Conservation (phyloP, 768 basidiomycete species). For the Termitomyces sp. region DNA sequence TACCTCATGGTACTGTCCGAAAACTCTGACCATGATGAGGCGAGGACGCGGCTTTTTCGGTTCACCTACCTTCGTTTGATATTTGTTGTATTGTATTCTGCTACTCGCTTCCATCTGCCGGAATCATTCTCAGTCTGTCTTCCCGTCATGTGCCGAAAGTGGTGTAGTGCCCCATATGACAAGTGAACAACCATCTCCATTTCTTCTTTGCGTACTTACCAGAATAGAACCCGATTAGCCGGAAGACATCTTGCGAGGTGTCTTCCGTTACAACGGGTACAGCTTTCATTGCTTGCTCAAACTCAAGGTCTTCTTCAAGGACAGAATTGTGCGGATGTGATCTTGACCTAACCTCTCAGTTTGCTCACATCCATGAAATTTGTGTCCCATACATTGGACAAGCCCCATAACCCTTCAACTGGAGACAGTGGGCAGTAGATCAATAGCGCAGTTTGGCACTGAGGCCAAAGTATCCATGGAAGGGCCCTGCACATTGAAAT, state of each 20-base stretch:
- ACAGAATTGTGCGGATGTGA: constrained; percentile 88
- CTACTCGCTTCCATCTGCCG: not conserved
- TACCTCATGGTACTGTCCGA: not conserved
- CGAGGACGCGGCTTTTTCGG: not conserved
- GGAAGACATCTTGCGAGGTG: constrained; percentile 19
- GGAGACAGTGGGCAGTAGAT: no score
- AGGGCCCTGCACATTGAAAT: no score
- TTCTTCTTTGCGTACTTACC: not conserved
- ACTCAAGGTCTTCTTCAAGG: constrained; percentile 92
- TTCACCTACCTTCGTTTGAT: not conserved
- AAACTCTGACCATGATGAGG: not conserved
- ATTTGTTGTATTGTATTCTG: not conserved
- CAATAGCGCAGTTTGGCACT: no score
- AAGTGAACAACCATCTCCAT: not conserved
- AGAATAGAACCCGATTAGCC: not conserved
- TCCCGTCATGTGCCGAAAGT: not conserved
- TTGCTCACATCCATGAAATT: no score
- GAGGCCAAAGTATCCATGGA: no score
- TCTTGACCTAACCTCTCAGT: constrained; percentile 85
- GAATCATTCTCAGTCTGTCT: not conserved
- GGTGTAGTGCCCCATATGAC: not conserved
- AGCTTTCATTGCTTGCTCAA: constrained; percentile 83
- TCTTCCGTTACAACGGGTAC: constrained; percentile 91
- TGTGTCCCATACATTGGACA: no score
- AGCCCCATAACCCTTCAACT: no score